These are phyloP conservation scores for Scutellaria baicalensis DNA, from an alignment of 257 asterid genomes.

Conservation along the genomic window DNA sequence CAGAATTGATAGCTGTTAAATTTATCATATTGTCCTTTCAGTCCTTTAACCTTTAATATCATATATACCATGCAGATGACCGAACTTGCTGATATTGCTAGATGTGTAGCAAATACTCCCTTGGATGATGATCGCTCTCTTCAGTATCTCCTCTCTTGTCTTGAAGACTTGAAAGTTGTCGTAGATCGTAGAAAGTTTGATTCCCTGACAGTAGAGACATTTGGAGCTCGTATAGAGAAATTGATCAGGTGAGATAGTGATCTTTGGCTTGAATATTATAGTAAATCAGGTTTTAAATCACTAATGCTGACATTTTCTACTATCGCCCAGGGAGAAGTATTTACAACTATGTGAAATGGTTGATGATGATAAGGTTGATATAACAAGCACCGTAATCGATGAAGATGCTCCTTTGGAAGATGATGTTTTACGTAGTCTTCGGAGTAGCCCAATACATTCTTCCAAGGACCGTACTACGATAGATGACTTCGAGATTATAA, in stretches of 20 bases:
- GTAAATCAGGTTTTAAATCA: background rate
- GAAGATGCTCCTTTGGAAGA: slow-evolving; percentile 98
- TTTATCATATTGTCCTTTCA: background rate
- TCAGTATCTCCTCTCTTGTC: slow-evolving; percentile 82
- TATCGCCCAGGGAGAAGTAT: slow-evolving; percentile 78
- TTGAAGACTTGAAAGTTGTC: slow-evolving; percentile 92
- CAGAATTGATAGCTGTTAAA: background rate
- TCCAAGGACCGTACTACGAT: slow-evolving; percentile 91
- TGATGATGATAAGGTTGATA: slow-evolving; percentile 89
- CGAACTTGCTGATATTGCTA: slow-evolving; percentile 97
- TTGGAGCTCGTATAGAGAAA: slow-evolving; percentile 98
- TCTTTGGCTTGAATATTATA: background rate
- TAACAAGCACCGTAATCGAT: slow-evolving; percentile 84
- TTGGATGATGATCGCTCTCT: slow-evolving; percentile 78
- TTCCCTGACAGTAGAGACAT: slow-evolving; percentile 92
- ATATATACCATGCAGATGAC: slow-evolving; percentile 52
- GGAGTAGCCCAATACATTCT: slow-evolving; percentile 92
- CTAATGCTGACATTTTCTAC: slow-evolving; percentile 8
- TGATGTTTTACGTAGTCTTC: slow-evolving; percentile 91
- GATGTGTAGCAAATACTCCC: slow-evolving; percentile 90
- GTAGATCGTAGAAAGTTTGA: slow-evolving; percentile 81
- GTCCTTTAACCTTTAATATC: slow-evolving; percentile 9
- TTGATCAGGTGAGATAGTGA: slow-evolving; percentile 56
- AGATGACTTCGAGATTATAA: slow-evolving; percentile 96
- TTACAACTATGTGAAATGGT: slow-evolving; percentile 91